Conservation (phyloP, 352 stramenopile species). For the Pythium rhizo-oryzae region DNA sequence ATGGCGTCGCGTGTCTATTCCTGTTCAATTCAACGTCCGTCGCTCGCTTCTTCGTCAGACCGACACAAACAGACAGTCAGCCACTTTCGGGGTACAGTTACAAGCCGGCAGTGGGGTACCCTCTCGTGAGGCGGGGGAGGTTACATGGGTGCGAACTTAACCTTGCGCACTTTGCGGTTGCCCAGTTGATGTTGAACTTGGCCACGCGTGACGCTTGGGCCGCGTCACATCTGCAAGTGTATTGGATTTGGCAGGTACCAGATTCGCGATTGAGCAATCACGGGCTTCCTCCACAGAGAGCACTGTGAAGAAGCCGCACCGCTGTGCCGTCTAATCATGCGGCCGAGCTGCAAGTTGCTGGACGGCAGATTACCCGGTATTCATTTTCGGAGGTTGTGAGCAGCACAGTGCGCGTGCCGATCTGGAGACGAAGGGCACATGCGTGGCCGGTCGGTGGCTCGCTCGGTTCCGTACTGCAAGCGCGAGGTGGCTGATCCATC, state of each 20-base stretch:
- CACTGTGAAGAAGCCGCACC: background rate
- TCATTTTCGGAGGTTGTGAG: slow-evolving; percentile 17
- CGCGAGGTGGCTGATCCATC: background rate
- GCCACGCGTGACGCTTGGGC: slow-evolving; percentile 2
- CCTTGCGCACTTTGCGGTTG: background rate
- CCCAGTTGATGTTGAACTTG: slow-evolving; percentile 33
- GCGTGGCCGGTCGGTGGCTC: background rate
- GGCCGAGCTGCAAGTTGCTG: background rate
- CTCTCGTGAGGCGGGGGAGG: background rate
- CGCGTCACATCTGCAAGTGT: background rate
- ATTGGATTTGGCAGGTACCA: slow-evolving; percentile 18
- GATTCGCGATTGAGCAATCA: slow-evolving; percentile 23
- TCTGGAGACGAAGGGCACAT: slow-evolving; percentile 17
- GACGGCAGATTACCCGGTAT: slow-evolving; percentile 16
- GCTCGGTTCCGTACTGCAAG: too few relatives aligned
- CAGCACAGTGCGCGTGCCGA: background rate
- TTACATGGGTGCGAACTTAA: slow-evolving; percentile 13
- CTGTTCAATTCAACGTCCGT: slow-evolving; percentile 8
- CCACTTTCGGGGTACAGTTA: slow-evolving; percentile 11
- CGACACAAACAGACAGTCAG: too few relatives aligned
- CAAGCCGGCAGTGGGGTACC: background rate
- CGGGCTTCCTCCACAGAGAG: too few relatives aligned
- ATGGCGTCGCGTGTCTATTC: background rate
- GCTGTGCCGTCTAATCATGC: slow-evolving; percentile 28
- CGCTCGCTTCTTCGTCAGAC: slow-evolving; percentile 8